phyloP scores from a whole-genome alignment of 345 rosid species.

The Gossypium mustelinum region DNA sequence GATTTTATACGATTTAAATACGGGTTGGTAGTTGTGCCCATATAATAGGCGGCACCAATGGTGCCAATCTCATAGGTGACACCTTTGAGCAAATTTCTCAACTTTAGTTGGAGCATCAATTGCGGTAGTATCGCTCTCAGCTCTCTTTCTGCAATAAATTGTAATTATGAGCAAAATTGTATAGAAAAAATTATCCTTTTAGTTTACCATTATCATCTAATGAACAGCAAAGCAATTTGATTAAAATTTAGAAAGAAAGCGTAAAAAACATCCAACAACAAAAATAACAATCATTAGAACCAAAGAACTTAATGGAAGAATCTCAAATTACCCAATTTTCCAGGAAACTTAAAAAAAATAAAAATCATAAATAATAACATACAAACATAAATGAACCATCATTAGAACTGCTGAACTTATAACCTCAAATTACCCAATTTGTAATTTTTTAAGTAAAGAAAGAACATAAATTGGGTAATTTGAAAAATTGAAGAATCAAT shows the following conservation, averaged over 20 bases:
- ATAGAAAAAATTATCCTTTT: not conserved
- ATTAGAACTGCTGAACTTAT: no score
- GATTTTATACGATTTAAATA: no score
- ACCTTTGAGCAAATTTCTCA: slow-evolving; percentile 75
- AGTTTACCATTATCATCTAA: not conserved
- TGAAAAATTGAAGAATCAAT: no score
- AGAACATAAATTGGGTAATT: no score
- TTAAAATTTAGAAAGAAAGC: not conserved
- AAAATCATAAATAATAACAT: no score
- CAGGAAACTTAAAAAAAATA: not conserved
- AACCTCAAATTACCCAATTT: no score
- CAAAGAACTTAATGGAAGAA: not conserved
- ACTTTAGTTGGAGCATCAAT: slow-evolving; percentile 73
- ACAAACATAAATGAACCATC: no score
- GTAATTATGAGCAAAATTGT: not conserved
- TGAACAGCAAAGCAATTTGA: not conserved
- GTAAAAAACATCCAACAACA: slow-evolving; percentile 3
- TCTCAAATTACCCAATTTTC: not conserved
- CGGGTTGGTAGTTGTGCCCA: no score
- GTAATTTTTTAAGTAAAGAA: no score
- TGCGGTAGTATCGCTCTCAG: slow-evolving; percentile 66
- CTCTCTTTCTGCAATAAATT: slow-evolving; percentile 55
- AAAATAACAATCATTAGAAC: not conserved
- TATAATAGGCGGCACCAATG: no score
- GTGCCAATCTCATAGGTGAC: rapidly evolving